phyloP scores from a whole-genome alignment of 2,329 filamentous ascomycete genomes.

The Talaromyces marneffei region DNA sequence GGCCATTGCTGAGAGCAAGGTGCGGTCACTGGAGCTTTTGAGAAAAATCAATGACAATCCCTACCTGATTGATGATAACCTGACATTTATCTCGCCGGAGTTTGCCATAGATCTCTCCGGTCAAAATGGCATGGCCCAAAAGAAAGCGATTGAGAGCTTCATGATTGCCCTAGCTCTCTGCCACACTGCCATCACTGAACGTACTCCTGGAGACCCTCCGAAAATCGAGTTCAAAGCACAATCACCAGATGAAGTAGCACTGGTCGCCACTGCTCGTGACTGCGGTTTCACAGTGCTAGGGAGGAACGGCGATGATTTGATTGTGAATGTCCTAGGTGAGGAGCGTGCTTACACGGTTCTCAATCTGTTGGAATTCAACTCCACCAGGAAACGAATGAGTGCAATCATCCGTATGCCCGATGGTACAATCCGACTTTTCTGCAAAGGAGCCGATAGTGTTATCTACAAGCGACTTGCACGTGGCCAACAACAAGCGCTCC shows the following conservation, averaged over 20 bases:
- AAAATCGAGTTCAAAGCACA: slow-evolving; percentile 94
- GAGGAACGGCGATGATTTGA: slow-evolving; percentile 70
- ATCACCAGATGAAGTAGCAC: slow-evolving; percentile 89
- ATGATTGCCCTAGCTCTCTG: slow-evolving; percentile 95
- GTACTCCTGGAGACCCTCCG: slow-evolving; percentile 80
- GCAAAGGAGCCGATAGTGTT: slow-evolving; percentile 95
- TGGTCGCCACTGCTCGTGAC: slow-evolving; percentile 90
- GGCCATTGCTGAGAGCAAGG: slow-evolving; percentile 73
- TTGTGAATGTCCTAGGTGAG: slow-evolving; percentile 78
- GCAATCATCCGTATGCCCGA: slow-evolving; percentile 94
- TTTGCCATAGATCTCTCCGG: slow-evolving; percentile 80
- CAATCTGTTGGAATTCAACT: slow-evolving; percentile 97
- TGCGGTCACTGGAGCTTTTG: slow-evolving; percentile 64
- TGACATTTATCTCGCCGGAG: slow-evolving; percentile 89
- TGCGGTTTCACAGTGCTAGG: slow-evolving; percentile 92
- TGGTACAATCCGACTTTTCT: slow-evolving; percentile 81
- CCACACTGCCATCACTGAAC: slow-evolving; percentile 91
- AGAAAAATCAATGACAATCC: slow-evolving; percentile 80
- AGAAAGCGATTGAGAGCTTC: slow-evolving; percentile 73
- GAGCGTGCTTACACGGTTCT: slow-evolving; percentile 81
- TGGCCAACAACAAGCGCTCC: slow-evolving; percentile 79
- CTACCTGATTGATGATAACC: slow-evolving; percentile 78
- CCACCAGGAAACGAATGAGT: slow-evolving; percentile 94
- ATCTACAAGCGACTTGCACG: slow-evolving; percentile 87
- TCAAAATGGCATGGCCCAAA: slow-evolving; percentile 64